phyloP scores from a whole-genome alignment of 495 filamentous ascomycete species.

The Jackrogersella minutella region DNA sequence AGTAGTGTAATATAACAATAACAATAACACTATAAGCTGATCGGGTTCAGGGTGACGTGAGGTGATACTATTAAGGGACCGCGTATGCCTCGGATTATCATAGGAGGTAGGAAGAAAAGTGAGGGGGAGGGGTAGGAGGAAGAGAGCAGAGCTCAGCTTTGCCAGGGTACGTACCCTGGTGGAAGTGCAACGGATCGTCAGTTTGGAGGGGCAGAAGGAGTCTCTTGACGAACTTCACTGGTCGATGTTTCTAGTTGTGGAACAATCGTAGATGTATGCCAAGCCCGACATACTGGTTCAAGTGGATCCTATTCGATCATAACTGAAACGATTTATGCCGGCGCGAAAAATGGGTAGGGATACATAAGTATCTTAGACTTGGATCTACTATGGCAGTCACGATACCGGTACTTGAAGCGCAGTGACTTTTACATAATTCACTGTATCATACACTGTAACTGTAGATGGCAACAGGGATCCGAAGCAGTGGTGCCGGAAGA shows the following conservation, averaged over 20 bases:
- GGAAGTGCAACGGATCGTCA: conserved; percentile 32
- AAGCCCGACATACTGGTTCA: conserved; percentile 32
- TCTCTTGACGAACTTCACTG: conserved; percentile 17
- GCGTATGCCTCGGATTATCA: conserved; percentile 8
- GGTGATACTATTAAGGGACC: conserved; percentile 30
- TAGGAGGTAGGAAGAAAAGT: conserved; percentile 19
- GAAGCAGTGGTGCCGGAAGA: not conserved
- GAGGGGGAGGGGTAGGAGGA: conserved; percentile 40
- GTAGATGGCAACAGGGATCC: not conserved
- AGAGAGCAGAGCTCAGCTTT: conserved; percentile 16
- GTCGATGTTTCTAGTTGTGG: conserved; percentile 29
- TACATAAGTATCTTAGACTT: not conserved
- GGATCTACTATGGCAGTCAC: no score
- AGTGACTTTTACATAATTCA: not conserved
- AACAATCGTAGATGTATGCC: conserved; percentile 28
- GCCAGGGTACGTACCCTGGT: conserved; percentile 22
- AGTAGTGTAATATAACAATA: conserved; percentile 1
- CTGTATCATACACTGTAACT: not conserved
- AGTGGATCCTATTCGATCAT: conserved; percentile 37
- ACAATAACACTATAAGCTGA: conserved; percentile 8
- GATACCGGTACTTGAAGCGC: not conserved
- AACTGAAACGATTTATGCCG: conserved; percentile 39
- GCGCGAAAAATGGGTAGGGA: not conserved
- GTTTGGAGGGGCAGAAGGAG: conserved; percentile 31
- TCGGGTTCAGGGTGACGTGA: conserved; percentile 29